Evolutionary conservation across 2,329 filamentous ascomycete species (phyloP).

Genomic region (Talaromyces sp.): DNA sequence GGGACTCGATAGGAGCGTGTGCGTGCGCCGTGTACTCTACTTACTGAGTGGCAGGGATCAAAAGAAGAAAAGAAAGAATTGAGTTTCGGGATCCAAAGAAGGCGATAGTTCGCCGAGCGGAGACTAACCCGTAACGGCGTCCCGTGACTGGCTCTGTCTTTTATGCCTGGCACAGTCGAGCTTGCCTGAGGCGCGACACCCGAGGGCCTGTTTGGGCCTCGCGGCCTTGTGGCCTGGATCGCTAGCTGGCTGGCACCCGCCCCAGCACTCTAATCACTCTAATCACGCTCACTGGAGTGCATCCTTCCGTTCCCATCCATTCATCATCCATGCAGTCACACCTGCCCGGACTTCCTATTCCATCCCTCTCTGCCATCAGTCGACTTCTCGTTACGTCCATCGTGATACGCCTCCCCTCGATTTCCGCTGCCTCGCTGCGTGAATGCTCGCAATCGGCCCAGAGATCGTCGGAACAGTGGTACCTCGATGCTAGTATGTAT

Average conservation of each 20-base stretch:
- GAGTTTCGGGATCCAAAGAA: conserved; percentile 7
- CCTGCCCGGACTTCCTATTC: background rate
- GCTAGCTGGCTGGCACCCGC: background rate
- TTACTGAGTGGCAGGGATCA: too few relatives aligned
- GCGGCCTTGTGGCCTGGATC: background rate
- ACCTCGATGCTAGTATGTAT: background rate
- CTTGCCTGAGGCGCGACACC: background rate
- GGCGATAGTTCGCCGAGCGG: background rate
- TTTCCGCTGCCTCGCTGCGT: background rate
- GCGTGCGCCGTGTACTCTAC: too few relatives aligned
- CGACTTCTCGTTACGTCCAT: background rate
- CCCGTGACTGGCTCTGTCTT: background rate
- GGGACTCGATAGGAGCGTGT: too few relatives aligned
- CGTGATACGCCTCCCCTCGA: background rate
- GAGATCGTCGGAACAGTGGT: background rate
- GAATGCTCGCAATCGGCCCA: background rate
- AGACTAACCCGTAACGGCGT: background rate
- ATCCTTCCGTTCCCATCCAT: background rate
- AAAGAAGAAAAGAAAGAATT: background rate
- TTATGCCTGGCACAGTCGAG: background rate
- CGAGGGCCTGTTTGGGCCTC: background rate
- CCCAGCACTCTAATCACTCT: background rate
- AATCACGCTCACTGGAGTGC: too few relatives aligned
- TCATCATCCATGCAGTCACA: background rate
- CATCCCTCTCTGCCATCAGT: background rate